Base-by-base conservation (phyloP, 208 protist species). In the Trypanosoma conorhini region DNA sequence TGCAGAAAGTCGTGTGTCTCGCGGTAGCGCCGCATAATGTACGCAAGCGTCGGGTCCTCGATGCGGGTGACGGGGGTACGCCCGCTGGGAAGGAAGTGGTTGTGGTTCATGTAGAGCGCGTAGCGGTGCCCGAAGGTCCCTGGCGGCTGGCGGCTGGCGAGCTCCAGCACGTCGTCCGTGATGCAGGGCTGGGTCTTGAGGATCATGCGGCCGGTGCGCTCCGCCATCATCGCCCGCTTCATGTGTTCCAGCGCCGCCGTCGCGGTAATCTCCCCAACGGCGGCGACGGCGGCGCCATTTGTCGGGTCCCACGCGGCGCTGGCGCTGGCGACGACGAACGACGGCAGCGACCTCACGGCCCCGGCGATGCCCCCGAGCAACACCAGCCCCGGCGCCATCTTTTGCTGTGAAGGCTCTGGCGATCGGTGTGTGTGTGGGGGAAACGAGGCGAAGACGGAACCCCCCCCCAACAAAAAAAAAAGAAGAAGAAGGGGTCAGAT, bases 1-100 rank as follows among this genome's bases (percentile, higher is more conserved):
- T 95, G 90, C 38, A 93, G 51, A 65, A 93, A 95, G 72, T 95
- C 90, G 68, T 95, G 90, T 66, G 81, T 90, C 72, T 95, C 80
- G n/a, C 90, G 87, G 62, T 95, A 89, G 56, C 90, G 83, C 40
- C 77, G 92, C 90, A 95, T 95, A 24, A 95, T 77, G 77, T 95
- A 95, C 46, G 80, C 79, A 55, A 92, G 80, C 5, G 76, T 84
- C 22, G 83, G 85, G 67, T 95, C 90, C 5, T 69, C 72, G 30
- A 95, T 85, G 72, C 85, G 74, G 57, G 56, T 76, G 63, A 93
- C 87, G 15, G 83, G 70, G 17, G 87, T 77, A 9, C 90, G 82
- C 40, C 80, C 90, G 60, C 75, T 88, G 8, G 90, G 90, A 19
- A 70, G 80, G 67, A 95, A 95, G 57, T 84, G 55, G 68, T 95